These are phyloP conservation scores for Apophysomyces elegans DNA, from an alignment of 371 early-diverging fungal genomes.

Conservation along the genomic window DNA sequence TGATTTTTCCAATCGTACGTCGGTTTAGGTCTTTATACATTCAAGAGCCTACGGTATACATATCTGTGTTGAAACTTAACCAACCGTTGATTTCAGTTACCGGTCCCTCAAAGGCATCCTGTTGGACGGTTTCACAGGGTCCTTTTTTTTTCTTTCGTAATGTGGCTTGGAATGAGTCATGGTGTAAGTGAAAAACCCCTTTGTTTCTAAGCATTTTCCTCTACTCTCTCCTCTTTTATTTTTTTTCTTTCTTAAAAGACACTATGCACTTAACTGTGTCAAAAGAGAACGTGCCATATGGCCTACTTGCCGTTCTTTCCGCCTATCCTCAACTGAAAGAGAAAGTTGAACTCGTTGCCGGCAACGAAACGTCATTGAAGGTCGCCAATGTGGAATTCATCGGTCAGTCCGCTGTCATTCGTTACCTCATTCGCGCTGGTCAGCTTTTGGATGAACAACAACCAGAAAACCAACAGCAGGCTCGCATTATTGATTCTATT, in stretches of 20 bases:
- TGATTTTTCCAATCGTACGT: neutral
- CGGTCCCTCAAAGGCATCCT: too few relatives aligned
- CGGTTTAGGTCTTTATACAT: too few relatives aligned
- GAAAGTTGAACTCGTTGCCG: conserved; percentile 25
- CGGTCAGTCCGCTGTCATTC: conserved; percentile 39
- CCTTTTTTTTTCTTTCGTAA: neutral
- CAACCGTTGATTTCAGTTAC: too few relatives aligned
- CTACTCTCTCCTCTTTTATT: neutral
- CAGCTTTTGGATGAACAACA: conserved; percentile 33
- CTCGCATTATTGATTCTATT: conserved; percentile 34
- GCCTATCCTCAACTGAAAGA: conserved; percentile 25
- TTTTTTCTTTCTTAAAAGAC: neutral
- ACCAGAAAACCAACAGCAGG: conserved; percentile 25
- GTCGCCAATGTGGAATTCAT: conserved; percentile 23
- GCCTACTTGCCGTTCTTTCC: conserved; percentile 22
- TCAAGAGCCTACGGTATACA: too few relatives aligned
- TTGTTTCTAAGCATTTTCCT: neutral
- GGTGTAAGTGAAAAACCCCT: too few relatives aligned
- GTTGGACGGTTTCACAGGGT: too few relatives aligned
- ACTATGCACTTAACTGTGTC: conserved; percentile 24
- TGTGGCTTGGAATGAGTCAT: conserved; percentile 2
- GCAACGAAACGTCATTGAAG: conserved; percentile 22
- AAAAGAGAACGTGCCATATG: conserved; percentile 27
- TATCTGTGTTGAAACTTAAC: too few relatives aligned
- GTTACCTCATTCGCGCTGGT: conserved; percentile 40